Conservation (phyloP, 2,329 filamentous ascomycete species). For the Cylindrodendrum hubeiense region DNA sequence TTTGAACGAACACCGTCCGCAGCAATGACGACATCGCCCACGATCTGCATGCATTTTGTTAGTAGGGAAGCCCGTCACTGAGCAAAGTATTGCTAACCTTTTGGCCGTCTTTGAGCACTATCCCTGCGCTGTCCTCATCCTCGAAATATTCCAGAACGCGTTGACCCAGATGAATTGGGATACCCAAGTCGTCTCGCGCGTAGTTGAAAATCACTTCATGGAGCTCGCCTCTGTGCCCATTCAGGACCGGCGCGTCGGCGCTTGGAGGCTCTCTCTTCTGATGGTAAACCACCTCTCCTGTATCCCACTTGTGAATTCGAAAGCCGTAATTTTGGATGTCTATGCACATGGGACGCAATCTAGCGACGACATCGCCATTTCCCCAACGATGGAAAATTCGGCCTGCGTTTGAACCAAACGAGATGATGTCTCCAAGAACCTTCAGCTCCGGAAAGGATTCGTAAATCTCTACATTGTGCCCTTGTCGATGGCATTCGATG, state of each 20-base stretch:
- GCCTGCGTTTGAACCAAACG: conserved; percentile 66
- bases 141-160: conserved; percentile 68
- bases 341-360: conserved; percentile 36
- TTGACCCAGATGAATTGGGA: conserved; percentile 67
- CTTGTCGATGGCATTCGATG: conserved; percentile 72
- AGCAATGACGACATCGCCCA: conserved; percentile 64
- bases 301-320: conserved; percentile 72
- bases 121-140: conserved; percentile 41
- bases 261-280: conserved; percentile 54
- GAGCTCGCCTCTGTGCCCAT: conserved; percentile 71
- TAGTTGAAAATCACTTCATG: conserved; percentile 71
- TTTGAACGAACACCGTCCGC: conserved; percentile 65
- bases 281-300: conserved; percentile 70
- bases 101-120: conserved; percentile 7
- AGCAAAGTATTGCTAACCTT: background rate
- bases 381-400: conserved; percentile 72
- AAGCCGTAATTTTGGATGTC: conserved; percentile 62
- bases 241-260: conserved; percentile 54
- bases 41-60: conserved; percentile 37
- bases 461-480: conserved; percentile 69
- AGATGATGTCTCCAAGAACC: conserved; percentile 71
- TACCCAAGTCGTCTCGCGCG: conserved; percentile 63
- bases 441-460: conserved; percentile 70
- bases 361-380: conserved; percentile 55
- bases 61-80: background rate